Evolutionary conservation across 2,329 filamentous ascomycete genomes (phyloP), one percentile per base, ranked within the genome.

Genomic region (Aspergillus flavus): DNA sequence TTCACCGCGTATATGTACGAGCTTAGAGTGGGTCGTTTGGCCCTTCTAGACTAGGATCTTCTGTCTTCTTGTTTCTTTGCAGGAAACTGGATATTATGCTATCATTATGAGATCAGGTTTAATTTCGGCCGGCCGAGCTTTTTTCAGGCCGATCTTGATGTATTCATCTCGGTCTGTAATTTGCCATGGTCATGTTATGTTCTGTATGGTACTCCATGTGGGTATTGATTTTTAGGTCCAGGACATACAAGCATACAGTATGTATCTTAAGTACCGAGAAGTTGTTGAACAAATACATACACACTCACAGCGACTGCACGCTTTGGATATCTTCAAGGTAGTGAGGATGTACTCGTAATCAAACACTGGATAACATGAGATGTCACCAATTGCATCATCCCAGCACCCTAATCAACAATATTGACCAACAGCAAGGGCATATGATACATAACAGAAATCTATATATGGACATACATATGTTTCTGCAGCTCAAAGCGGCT

Each of bases 71-170:
- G 34, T 23, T n/a, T 55, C 14, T 55, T 14, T 14, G 19, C 21
- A 36, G 19, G 16, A 54, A 53, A 54, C 19, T 11, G 21, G 32
- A 26, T 21, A 39, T n/a, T 36, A 39, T 36, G 30, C 30, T 39
- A 21, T 59, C 57, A 59, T 59, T 12, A 59, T 59, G 57, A 59
- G 43, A 59, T 59, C 57, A 59, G 45, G 19, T 36, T 39, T 34
- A 52, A 32, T 52, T 9, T 52, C 48, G 26, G 16, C 16, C 46
- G 46, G 26, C 46, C 45, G 26, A 50, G 46, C 45, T 48, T 36
- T 19, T 41, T 50, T 11, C 30, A 30, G 26, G 26, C 46, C 46
- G 46, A 48, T 16, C 45, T 48, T 48, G 45, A 48, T 48, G 16
- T 19, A n/a, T n/a, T 30, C 12, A 26, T 30, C 11, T 53, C 23